Evolutionary conservation across 129 eudicot species (phyloP).

Genomic region (Chrysanthemum seticuspe): DNA sequence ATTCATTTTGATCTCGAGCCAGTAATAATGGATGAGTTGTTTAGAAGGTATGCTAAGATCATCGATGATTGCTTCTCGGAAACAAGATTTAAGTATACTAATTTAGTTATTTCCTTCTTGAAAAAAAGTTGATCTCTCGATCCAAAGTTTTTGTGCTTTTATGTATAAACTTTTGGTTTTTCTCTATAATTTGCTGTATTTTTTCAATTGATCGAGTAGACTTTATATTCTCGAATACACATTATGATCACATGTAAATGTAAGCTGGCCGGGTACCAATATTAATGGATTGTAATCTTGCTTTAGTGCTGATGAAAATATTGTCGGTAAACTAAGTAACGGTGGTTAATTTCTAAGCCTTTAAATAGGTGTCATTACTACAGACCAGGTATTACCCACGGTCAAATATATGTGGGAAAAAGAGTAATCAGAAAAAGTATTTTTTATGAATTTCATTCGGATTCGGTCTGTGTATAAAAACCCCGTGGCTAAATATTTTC

Average conservation of each 20-base stretch:
- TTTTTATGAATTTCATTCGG: too few species aligned
- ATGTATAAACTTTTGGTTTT: neutral
- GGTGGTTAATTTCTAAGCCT: too few species aligned
- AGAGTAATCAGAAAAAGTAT: too few species aligned
- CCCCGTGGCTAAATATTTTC: too few species aligned
- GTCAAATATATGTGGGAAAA: too few species aligned
- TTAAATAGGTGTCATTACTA: too few species aligned
- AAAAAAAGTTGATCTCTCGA: conserved; percentile 18
- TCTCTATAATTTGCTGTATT: neutral
- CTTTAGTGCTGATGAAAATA: too few species aligned
- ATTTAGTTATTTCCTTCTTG: conserved; percentile 41
- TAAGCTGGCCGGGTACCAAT: too few species aligned
- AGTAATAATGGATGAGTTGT: conserved; percentile 47
- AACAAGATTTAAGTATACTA: conserved; percentile 16
- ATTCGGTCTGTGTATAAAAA: too few species aligned
- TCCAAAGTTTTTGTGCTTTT: neutral
- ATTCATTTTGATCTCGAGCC: conserved; percentile 46
- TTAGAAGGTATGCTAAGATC: conserved; percentile 35
- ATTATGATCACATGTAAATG: neutral
- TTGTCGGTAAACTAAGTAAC: too few species aligned
- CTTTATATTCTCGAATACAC: neutral
- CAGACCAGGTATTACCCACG: too few species aligned
- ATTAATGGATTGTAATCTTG: too few species aligned
- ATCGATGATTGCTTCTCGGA: conserved; percentile 34
- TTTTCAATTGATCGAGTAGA: neutral